phyloP scores from a whole-genome alignment of 2,329 filamentous ascomycete genomes.

The Bimuria novae-zelandiae region DNA sequence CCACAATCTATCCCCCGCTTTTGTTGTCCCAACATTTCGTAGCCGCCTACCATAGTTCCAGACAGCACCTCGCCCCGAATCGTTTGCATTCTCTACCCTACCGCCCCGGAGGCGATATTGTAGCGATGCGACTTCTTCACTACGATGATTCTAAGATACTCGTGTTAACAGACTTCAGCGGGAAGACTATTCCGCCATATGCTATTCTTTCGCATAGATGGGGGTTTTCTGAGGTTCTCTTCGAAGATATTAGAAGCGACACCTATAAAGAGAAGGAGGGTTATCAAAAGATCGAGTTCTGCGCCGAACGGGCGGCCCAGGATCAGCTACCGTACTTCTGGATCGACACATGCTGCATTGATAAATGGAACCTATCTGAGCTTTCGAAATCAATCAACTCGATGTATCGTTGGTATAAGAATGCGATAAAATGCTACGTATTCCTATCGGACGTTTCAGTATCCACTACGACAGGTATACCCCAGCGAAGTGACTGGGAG shows the following conservation, averaged over 20 bases:
- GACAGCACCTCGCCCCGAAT: not conserved
- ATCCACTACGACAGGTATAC: not conserved
- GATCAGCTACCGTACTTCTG: slow-evolving; percentile 24
- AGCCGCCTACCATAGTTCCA: not conserved
- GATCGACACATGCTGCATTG: slow-evolving; percentile 7
- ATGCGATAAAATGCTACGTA: slow-evolving; percentile 24
- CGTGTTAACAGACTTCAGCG: not conserved
- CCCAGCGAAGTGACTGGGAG: too few relatives aligned
- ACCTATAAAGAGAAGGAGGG: slow-evolving; percentile 5
- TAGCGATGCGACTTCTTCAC: not conserved
- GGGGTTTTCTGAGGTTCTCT: not conserved
- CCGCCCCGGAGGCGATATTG: not conserved
- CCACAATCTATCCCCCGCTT: too few relatives aligned
- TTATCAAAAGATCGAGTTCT: slow-evolving; percentile 25
- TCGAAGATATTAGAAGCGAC: not conserved
- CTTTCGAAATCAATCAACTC: slow-evolving; percentile 14
- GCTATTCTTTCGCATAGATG: not conserved
- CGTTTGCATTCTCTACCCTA: not conserved
- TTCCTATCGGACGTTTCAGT: slow-evolving; percentile 24
- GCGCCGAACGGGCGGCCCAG: slow-evolving; percentile 20
- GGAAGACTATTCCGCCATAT: not conserved
- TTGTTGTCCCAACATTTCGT: not conserved
- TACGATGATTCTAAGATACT: not conserved
- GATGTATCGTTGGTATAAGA: slow-evolving; percentile 21
- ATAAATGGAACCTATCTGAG: slow-evolving; percentile 20